Evolutionary conservation across 345 rosid genomes (phyloP).

Genomic region (Reutealis trisperma): DNA sequence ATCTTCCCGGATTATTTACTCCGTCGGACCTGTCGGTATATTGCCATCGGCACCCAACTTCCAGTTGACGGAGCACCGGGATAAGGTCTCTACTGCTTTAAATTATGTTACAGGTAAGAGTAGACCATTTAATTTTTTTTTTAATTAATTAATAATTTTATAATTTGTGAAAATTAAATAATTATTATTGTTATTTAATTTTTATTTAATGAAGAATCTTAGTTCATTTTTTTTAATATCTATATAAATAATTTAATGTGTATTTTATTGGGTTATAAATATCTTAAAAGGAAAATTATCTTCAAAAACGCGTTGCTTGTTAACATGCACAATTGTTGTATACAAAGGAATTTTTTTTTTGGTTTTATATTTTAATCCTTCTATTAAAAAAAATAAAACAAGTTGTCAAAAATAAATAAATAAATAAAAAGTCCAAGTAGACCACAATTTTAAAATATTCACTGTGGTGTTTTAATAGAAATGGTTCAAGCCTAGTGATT

Average conservation of each 20-base stretch:
- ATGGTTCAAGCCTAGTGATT: no score
- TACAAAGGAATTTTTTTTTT: no score
- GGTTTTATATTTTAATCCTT: no score
- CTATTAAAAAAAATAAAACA: no score
- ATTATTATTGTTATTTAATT: no score
- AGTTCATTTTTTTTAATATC: neutral
- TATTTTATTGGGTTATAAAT: neutral
- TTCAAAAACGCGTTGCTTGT: neutral
- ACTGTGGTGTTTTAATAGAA: no score
- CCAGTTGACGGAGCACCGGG: slow-evolving; percentile 51
- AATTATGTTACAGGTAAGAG: slow-evolving; percentile 63
- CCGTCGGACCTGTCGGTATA: slow-evolving; percentile 53
- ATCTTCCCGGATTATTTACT: slow-evolving; percentile 44
- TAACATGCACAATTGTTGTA: neutral
- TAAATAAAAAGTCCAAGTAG: no score
- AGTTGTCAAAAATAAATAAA: no score
- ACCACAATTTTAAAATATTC: no score
- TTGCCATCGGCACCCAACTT: slow-evolving; percentile 49
- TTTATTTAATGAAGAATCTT: neutral
- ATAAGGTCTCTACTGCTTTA: slow-evolving; percentile 46
- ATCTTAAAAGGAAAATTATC: no score
- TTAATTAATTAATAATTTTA: neutral
- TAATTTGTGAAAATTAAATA: no score
- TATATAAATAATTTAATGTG: neutral
- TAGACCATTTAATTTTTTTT: no score